These are phyloP conservation scores for Pseudonitzschia multiseries DNA, from an alignment of 108 stramenopile species.

Conservation along the genomic window DNA sequence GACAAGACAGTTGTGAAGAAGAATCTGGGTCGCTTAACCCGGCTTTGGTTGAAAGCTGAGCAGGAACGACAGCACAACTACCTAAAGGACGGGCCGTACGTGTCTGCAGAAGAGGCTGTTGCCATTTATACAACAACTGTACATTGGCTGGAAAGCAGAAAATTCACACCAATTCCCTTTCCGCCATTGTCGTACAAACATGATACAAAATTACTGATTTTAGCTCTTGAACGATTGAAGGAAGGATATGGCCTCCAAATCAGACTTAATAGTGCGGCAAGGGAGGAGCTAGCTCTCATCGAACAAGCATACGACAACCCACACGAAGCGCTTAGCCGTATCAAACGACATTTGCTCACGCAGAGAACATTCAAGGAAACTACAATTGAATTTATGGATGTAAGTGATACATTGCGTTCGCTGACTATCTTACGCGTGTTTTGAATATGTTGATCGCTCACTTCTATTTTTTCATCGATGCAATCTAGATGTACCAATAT, in stretches of 20 bases:
- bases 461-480: neutral
- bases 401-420: neutral
- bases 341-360: slow-evolving; percentile 98
- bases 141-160: slow-evolving; percentile 99
- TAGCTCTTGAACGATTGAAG: slow-evolving; percentile 98
- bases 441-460: neutral
- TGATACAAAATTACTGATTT: slow-evolving; percentile 99
- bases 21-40: slow-evolving; percentile 96
- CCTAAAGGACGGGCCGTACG: slow-evolving; percentile 97
- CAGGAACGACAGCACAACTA: slow-evolving; percentile 99
- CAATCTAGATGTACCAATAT: slow-evolving; percentile 88
- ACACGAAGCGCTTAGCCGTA: slow-evolving; percentile 97
- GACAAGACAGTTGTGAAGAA: slow-evolving; percentile 99
- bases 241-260: slow-evolving; percentile 93
- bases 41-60: slow-evolving; percentile 99
- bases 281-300: slow-evolving; percentile 98
- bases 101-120: slow-evolving; percentile 98
- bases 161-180: slow-evolving; percentile 99
- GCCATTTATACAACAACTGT: slow-evolving; percentile 99
- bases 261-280: slow-evolving; percentile 92
- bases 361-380: slow-evolving; percentile 99
- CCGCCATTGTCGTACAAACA: slow-evolving; percentile 99
- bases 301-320: slow-evolving; percentile 99
- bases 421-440: neutral
- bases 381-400: slow-evolving; percentile 97